These are phyloP conservation scores for Saccharomyces kudriavzevii DNA, from an alignment of 805 yeast species.

Conservation along the genomic window DNA sequence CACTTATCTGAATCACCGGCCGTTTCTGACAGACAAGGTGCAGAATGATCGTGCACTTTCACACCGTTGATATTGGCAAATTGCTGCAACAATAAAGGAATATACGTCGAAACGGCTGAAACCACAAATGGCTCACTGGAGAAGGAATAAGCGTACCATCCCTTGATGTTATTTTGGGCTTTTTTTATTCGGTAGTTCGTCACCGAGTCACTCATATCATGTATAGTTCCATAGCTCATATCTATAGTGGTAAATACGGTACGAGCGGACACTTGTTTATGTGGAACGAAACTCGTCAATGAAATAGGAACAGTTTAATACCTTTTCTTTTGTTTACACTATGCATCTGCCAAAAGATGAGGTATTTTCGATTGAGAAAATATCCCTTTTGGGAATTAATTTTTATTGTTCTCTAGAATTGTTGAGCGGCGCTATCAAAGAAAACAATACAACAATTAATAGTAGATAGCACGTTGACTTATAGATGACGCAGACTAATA, in stretches of 20 bases:
- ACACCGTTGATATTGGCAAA: conserved; percentile 71
- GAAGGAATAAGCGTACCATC: conserved; percentile 66
- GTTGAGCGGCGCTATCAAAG: neutral
- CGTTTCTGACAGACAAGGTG: conserved; percentile 39
- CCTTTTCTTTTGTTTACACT: neutral
- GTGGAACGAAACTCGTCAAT: neutral
- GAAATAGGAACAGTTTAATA: neutral
- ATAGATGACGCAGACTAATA: neutral
- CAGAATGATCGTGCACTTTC: conserved; percentile 44
- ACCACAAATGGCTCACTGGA: conserved; percentile 79
- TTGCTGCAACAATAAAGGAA: conserved; percentile 63
- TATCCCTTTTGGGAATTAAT: neutral
- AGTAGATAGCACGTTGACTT: neutral
- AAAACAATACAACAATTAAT: neutral
- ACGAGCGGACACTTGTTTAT: neutral
- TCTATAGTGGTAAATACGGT: neutral
- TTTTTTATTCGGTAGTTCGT: conserved; percentile 1
- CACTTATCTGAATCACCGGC: conserved; percentile 31
- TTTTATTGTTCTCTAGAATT: neutral
- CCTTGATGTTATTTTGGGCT: conserved; percentile 39
- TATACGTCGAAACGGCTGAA: conserved; percentile 70
- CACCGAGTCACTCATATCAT: neutral
- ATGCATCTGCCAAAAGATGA: conserved; percentile 2
- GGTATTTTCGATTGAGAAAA: conserved; percentile 8
- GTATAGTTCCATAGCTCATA: conserved; percentile 5